Percentiles rank a stretch among this genome's conserved stretches.
phyloP scores from a whole-genome alignment of 768 basidiomycete genomes.

The Melanogaster broomeanus region DNA sequence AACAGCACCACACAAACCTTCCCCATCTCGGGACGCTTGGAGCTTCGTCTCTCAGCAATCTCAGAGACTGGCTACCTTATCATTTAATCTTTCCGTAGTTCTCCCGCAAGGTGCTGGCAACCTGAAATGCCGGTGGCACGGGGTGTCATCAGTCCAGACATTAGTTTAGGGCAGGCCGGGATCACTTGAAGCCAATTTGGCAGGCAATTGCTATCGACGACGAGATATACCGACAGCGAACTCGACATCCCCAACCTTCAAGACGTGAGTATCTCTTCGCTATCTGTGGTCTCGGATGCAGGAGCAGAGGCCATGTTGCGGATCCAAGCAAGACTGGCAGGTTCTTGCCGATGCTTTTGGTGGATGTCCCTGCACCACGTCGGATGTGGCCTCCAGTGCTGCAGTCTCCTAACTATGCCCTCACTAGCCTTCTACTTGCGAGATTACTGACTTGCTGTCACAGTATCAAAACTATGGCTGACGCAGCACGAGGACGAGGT shows the following conservation, averaged over 20 bases:
- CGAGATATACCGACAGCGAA: slow-evolving; percentile 13
- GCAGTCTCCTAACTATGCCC: neutral
- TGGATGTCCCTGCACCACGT: slow-evolving; percentile 48
- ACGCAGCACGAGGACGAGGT: slow-evolving; percentile 90
- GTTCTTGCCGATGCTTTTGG: slow-evolving; percentile 16
- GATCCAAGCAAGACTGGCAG: neutral
- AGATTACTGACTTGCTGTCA: slow-evolving; percentile 25
- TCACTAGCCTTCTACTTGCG: neutral
- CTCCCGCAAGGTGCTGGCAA: neutral
- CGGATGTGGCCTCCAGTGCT: slow-evolving; percentile 41
- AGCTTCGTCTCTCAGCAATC: no score
- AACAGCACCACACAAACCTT: neutral
- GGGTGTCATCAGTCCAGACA: slow-evolving; percentile 21
- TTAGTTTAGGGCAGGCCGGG: slow-evolving; percentile 32
- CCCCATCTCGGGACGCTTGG: neutral
- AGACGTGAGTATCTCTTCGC: slow-evolving; percentile 38
- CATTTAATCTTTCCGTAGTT: no score
- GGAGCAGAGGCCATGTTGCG: neutral
- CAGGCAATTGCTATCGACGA: slow-evolving; percentile 2
- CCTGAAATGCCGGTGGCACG: slow-evolving; percentile 13
- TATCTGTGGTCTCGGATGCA: neutral
- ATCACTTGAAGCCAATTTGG: neutral
- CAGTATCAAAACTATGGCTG: slow-evolving; percentile 64
- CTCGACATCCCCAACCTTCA: slow-evolving; percentile 29
- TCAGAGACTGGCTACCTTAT: no score